Percentiles rank a stretch among this genome's conserved stretches.
These are phyloP conservation scores for Botryobasidium botryosum DNA, from an alignment of 768 basidiomycete species.

Conservation along the genomic window DNA sequence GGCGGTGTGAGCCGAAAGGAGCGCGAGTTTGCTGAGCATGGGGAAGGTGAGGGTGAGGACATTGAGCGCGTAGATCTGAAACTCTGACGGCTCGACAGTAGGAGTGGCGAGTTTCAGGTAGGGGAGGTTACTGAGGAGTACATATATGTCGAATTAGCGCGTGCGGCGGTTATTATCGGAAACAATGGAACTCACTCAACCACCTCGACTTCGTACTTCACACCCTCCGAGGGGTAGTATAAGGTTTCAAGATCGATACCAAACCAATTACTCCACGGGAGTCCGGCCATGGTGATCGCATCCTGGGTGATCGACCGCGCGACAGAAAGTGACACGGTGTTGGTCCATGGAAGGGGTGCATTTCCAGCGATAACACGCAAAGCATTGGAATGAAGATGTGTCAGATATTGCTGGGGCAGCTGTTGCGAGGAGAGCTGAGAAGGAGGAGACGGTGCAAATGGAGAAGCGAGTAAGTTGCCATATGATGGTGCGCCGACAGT, in stretches of 20 bases:
- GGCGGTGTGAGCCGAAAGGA: slow-evolving; percentile 4
- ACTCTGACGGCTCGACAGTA: background rate
- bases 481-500: background rate
- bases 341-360: no score
- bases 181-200: no score
- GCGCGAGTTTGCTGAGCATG: slow-evolving; percentile 6
- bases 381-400: slow-evolving; percentile 11
- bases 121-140: slow-evolving; percentile 7
- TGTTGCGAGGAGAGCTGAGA: background rate
- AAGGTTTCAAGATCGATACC: background rate
- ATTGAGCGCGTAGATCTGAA: slow-evolving; percentile 5
- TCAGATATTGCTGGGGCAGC: slow-evolving; percentile 8
- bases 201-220: no score
- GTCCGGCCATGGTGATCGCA: background rate
- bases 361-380: no score
- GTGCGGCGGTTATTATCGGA: no score
- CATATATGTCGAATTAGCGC: no score
- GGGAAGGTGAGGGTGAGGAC: slow-evolving; percentile 11
- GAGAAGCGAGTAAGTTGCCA: background rate
- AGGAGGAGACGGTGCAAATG: background rate
- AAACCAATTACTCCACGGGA: background rate
- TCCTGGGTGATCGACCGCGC: background rate
- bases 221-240: no score
- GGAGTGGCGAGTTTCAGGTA: slow-evolving; percentile 5
- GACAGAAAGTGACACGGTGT: background rate